Base-by-base conservation (phyloP, 140 eudicot species). In the Ambrosia hybrid region DNA sequence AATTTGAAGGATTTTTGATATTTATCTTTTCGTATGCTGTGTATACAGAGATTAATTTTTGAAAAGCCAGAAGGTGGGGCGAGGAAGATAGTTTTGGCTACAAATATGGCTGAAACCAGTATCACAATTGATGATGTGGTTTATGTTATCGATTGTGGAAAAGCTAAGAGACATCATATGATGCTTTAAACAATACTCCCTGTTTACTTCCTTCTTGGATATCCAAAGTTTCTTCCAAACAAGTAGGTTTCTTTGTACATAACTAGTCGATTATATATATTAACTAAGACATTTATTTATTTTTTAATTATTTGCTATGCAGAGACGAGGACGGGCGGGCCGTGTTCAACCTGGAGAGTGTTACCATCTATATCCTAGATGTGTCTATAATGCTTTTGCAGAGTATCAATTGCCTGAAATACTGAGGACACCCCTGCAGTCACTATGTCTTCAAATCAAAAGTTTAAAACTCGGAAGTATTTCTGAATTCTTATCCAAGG, bases 261-360 rank as follows among this genome's bases (percentile, higher is more conserved):
- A 51, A 51, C n/a, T 34, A 7, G 2, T 33, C 5, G 4, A 6
- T 37, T 57, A n/a, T 62, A 13, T 36, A 36, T 36, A 62, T 37
- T 37, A 4, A 37, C n/a, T 61, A 65, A 14, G 8, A 9, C 13
- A 3, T 9, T 43, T 21, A 21, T 21, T 21, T 21, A 21, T 38
- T 65, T 41, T 1, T 53, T 65, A 71, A 9, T 43, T 3, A 60
- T 68, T 39, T 41, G 38, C 68, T 60, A 49, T 55, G 67, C 67
- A 95, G 99, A 88, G 99, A 73, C 84, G 97, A 80, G 99, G 99
- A 80, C 84, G 99, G 68, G 99, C 97, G 5, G 99, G 99, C 17
- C 99, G 99, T 78, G 99, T 95, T 76, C 99, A 91, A 78, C 90
- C 99, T 3, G 99, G 99, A 76, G 96, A 88, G 81, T 95, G 99